These are phyloP conservation scores for Trifolium pratense DNA, from an alignment of 306 rosid species.

Conservation along the genomic window DNA sequence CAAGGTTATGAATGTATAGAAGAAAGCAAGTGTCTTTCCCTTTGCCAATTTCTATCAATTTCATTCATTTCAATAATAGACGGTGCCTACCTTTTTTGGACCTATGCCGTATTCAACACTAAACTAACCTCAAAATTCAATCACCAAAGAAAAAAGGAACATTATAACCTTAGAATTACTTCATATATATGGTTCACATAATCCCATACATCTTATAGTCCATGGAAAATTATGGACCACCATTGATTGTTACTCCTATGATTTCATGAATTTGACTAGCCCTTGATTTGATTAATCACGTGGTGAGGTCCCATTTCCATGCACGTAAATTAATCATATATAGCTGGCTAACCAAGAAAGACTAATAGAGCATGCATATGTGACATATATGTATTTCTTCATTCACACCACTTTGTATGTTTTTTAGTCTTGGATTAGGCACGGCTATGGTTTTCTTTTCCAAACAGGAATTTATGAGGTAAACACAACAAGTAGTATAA, in stretches of 20 bases:
- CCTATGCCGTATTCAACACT: conserved; percentile 77
- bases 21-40: conserved; percentile 43
- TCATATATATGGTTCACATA: conserved; percentile 27
- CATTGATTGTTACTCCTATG: conserved; percentile 3
- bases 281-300: conserved; percentile 1
- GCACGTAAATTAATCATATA: conserved; percentile 41
- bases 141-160: conserved; percentile 41
- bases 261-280: conserved; percentile 27
- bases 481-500: neutral
- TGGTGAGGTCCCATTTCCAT: conserved; percentile 47
- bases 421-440: conserved; percentile 33
- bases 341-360: neutral
- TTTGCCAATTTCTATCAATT: conserved; percentile 45
- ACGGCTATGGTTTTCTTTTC: conserved; percentile 31
- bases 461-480: neutral
- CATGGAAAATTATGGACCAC: conserved; percentile 40
- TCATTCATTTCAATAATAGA: conserved; percentile 58
- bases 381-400: conserved; percentile 8
- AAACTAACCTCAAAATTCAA: conserved; percentile 55
- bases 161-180: conserved; percentile 41
- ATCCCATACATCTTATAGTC: conserved; percentile 38
- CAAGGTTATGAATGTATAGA: conserved; percentile 41
- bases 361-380: conserved; percentile 5
- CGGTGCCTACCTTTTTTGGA: conserved; percentile 94
- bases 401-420: conserved; percentile 42